These are phyloP conservation scores for Erigeron canadensis DNA, from an alignment of 129 eudicot species.

Conservation along the genomic window DNA sequence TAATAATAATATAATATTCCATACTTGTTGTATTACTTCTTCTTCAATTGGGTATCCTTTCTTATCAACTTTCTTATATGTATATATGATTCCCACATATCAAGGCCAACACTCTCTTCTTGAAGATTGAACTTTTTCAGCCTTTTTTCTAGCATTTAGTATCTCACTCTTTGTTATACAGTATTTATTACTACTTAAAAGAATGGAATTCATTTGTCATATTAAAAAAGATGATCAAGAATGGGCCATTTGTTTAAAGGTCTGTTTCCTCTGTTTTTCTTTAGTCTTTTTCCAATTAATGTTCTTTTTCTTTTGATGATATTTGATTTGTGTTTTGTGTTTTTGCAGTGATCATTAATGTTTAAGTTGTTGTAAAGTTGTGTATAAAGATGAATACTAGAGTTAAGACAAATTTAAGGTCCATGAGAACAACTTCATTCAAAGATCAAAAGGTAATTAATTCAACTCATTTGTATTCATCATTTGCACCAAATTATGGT, in stretches of 20 bases:
- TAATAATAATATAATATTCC: not conserved
- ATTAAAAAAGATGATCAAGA: constrained; percentile 6
- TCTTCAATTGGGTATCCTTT: constrained; percentile 28
- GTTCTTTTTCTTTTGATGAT: constrained; percentile 18
- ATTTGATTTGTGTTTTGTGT: constrained; percentile 10
- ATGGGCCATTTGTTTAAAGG: constrained; percentile 34
- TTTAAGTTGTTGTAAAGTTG: constrained; percentile 16
- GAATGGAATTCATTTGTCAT: constrained; percentile 15
- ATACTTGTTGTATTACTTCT: constrained; percentile 13
- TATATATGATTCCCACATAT: constrained; percentile 34
- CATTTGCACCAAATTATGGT: not conserved
- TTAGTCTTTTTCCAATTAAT: constrained; percentile 17
- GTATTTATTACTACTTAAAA: constrained; percentile 28
- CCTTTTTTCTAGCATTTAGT: constrained; percentile 25
- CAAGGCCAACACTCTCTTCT: constrained; percentile 33
- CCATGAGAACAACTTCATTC: constrained; percentile 52
- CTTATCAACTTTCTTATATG: constrained; percentile 18
- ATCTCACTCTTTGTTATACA: constrained; percentile 24
- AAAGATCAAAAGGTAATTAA: constrained; percentile 49
- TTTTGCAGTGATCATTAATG: constrained; percentile 43
- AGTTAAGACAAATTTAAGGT: constrained; percentile 45
- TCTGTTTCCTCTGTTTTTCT: constrained; percentile 26
- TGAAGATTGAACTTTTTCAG: constrained; percentile 28
- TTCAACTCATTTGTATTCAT: not conserved
- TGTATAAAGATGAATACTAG: constrained; percentile 52